Percentiles rank a stretch among this genome's conserved stretches.
Evolutionary conservation across 2,329 filamentous ascomycete genomes (phyloP).

Genomic region (Apiospora saccharicola): DNA sequence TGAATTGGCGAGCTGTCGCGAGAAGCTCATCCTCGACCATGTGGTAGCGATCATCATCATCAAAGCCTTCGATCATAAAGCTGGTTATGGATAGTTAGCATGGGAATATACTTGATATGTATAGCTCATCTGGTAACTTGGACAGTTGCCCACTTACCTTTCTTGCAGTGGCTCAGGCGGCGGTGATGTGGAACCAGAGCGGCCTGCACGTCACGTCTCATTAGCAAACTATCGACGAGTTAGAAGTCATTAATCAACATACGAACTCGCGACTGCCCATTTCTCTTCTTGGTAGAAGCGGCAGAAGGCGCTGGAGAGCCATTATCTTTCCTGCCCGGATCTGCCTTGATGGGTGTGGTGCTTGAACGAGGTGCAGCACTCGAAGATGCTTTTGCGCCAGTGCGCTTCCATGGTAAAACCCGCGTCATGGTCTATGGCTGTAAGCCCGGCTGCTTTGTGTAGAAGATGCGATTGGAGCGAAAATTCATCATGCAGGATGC

Average conservation of each 20-base stretch:
- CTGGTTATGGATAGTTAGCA: constrained; percentile 44
- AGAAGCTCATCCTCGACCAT: constrained; percentile 88
- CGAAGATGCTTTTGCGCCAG: background rate
- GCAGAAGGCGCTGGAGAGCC: background rate
- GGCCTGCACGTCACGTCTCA: constrained; percentile 31
- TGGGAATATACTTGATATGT: background rate
- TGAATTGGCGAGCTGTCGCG: constrained; percentile 72
- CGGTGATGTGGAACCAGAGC: constrained; percentile 59
- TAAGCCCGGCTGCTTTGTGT: background rate
- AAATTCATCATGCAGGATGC: background rate
- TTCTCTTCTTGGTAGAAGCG: background rate
- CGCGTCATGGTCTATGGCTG: constrained; percentile 52
- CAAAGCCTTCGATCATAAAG: constrained; percentile 70
- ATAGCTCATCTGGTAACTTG: background rate
- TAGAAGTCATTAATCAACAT: background rate
- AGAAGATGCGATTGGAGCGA: background rate
- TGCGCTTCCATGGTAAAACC: constrained; percentile 58
- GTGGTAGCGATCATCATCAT: constrained; percentile 75
- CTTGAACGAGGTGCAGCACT: background rate
- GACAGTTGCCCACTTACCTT: constrained; percentile 44
- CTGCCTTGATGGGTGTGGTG: background rate
- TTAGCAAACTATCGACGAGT: background rate
- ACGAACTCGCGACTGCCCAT: background rate
- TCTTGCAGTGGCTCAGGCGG: constrained; percentile 57
- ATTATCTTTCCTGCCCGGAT: constrained; percentile 21